A percentile compares a stretch with the other conserved stretches of the same genome.
phyloP scores from a whole-genome alignment of 2,329 filamentous ascomycete genomes.

The Epichloe glyceriae region DNA sequence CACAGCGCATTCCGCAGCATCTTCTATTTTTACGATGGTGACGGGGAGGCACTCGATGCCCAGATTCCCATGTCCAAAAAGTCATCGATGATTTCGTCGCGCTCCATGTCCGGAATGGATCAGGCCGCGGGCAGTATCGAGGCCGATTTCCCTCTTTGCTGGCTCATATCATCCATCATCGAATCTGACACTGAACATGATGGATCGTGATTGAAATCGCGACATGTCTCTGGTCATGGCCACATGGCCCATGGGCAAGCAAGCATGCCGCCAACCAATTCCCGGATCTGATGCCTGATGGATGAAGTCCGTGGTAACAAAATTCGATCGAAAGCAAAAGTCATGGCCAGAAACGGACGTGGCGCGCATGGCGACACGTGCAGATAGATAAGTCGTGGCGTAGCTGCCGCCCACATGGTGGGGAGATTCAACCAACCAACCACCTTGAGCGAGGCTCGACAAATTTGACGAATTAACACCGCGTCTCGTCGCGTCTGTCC shows the following conservation, averaged over 20 bases:
- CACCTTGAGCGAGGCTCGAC: neutral
- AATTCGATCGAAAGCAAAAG: neutral
- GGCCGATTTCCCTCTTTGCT: no score
- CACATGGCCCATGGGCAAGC: no score
- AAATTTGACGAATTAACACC: neutral
- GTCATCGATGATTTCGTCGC: neutral
- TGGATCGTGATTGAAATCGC: no score
- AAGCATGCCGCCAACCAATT: no score
- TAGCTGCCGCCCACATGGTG: neutral
- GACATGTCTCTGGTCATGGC: no score
- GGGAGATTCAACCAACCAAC: neutral
- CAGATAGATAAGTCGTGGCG: neutral
- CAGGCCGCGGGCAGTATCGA: no score
- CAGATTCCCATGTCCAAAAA: neutral
- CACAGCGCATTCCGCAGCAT: no score
- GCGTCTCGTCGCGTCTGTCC: constrained; percentile 2
- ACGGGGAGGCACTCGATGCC: neutral
- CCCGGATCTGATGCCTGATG: no score
- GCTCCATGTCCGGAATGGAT: no score
- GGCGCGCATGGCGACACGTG: neutral
- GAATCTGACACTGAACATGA: no score
- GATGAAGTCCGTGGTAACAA: neutral
- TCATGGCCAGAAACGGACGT: neutral
- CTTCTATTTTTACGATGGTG: neutral
- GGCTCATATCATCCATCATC: no score